phyloP scores from a whole-genome alignment of 2,329 filamentous ascomycete species.

The Phialemoniopsis sp. region DNA sequence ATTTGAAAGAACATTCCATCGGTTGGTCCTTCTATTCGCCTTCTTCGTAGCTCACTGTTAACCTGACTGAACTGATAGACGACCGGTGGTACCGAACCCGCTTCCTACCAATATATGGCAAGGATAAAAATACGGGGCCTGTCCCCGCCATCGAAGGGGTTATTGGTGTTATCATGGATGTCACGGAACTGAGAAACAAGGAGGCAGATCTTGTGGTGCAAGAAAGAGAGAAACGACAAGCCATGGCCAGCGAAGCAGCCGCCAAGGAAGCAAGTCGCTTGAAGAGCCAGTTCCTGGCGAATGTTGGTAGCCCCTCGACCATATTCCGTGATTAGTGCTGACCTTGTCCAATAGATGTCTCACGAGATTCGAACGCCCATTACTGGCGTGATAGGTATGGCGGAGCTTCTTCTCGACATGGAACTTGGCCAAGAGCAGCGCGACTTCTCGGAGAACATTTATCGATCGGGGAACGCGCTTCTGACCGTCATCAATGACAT shows the following conservation, averaged over 20 bases:
- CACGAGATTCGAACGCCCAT: conserved; percentile 77
- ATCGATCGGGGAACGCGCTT: conserved; percentile 74
- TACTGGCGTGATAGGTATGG: conserved; percentile 77
- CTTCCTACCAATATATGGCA: conserved; percentile 61
- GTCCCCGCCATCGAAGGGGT: conserved; percentile 66
- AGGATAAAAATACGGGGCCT: conserved; percentile 37
- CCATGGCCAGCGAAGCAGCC: conserved; percentile 71
- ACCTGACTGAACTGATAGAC: conserved; percentile 26
- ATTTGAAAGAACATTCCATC: conserved; percentile 60
- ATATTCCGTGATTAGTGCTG: neutral
- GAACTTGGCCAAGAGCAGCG: conserved; percentile 65
- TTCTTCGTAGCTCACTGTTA: neutral
- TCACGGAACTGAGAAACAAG: conserved; percentile 66
- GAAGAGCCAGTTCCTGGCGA: conserved; percentile 76
- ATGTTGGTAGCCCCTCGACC: conserved; percentile 30
- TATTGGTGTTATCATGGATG: conserved; percentile 76
- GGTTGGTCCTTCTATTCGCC: conserved; percentile 32
- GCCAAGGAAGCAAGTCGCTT: conserved; percentile 77
- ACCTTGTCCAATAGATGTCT: conserved; percentile 51
- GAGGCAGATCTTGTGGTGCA: conserved; percentile 60
- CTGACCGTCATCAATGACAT: conserved; percentile 90
- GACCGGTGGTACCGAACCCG: conserved; percentile 68
- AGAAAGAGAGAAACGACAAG: conserved; percentile 63
- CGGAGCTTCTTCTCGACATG: conserved; percentile 68
- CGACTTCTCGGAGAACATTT: conserved; percentile 74